Conservation (phyloP, 495 filamentous ascomycete species). For the Aspergillus mulundensis region DNA sequence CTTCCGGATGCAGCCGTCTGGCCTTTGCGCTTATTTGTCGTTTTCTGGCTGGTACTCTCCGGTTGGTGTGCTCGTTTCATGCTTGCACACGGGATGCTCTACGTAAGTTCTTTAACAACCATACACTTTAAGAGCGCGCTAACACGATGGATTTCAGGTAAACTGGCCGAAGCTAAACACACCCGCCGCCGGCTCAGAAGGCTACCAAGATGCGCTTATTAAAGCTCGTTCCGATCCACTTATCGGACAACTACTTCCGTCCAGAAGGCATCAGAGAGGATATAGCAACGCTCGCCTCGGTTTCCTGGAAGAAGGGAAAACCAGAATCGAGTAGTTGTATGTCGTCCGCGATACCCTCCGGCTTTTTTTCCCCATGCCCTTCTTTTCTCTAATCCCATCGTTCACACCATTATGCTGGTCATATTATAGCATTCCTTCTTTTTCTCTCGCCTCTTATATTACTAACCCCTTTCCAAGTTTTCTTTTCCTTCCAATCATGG, state of each 20-base stretch:
- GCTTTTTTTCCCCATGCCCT: not conserved
- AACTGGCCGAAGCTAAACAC: constrained; percentile 97
- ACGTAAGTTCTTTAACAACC: constrained; percentile 55
- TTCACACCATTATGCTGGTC: constrained; percentile 5
- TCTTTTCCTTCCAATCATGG: not conserved
- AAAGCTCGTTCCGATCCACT: constrained; percentile 72
- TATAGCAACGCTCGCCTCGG: constrained; percentile 72
- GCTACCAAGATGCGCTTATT: constrained; percentile 79
- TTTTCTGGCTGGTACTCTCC: constrained; percentile 68
- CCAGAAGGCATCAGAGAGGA: constrained; percentile 64
- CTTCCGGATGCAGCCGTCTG: constrained; percentile 65
- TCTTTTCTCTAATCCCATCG: not conserved
- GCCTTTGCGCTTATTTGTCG: constrained; percentile 71
- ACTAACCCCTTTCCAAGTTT: not conserved
- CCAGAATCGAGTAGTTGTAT: constrained; percentile 73
- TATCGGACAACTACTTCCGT: constrained; percentile 64
- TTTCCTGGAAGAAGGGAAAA: constrained; percentile 92
- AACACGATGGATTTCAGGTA: constrained; percentile 53
- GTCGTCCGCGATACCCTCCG: not conserved
- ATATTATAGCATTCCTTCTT: constrained; percentile 11
- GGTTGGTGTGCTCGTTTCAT: constrained; percentile 72
- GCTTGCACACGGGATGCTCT: constrained; percentile 78
- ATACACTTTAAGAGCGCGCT: not conserved
- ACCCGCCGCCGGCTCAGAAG: constrained; percentile 75
- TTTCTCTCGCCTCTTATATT: constrained; percentile 9